Percentiles rank a stretch among this genome's conserved stretches.
phyloP scores from a whole-genome alignment of 2,329 filamentous ascomycete species.

The Arthrobotrys megalospora region DNA sequence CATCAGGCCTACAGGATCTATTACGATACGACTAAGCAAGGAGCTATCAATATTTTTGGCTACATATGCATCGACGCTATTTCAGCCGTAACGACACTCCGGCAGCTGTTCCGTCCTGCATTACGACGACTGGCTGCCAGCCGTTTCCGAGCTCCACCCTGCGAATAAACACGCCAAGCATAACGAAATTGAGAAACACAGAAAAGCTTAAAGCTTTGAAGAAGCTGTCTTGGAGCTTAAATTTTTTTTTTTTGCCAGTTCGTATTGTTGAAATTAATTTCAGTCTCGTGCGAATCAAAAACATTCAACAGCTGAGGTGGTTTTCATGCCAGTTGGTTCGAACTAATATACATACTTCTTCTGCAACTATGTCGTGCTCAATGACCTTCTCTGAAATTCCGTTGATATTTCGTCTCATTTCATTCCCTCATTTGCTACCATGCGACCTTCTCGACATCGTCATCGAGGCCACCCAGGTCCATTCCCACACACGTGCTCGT shows the following conservation, averaged over 20 bases:
- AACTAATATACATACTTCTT: no score
- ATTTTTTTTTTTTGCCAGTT: not conserved
- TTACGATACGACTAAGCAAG: not conserved
- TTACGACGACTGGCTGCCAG: slow-evolving; percentile 1
- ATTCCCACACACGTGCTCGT: no score
- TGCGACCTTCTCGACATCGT: no score
- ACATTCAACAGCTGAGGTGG: not conserved
- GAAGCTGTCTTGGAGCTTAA: slow-evolving; percentile 14
- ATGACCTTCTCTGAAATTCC: no score
- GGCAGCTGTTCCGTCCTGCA: slow-evolving; percentile 21
- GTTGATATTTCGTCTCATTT: no score
- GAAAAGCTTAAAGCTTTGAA: slow-evolving; percentile 16
- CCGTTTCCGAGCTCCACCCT: slow-evolving; percentile 21
- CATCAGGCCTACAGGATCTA: not conserved
- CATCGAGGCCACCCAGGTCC: no score
- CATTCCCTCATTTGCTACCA: no score
- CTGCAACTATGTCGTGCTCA: no score
- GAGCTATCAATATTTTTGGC: no score
- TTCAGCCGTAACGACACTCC: not conserved
- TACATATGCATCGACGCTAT: not conserved
- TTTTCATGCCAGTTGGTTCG: no score
- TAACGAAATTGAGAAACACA: not conserved
- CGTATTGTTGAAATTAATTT: not conserved
- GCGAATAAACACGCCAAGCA: slow-evolving; percentile 16
- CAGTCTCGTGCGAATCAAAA: not conserved